phyloP scores from a whole-genome alignment of 768 basidiomycete species.

The Saitozyma sp. region DNA sequence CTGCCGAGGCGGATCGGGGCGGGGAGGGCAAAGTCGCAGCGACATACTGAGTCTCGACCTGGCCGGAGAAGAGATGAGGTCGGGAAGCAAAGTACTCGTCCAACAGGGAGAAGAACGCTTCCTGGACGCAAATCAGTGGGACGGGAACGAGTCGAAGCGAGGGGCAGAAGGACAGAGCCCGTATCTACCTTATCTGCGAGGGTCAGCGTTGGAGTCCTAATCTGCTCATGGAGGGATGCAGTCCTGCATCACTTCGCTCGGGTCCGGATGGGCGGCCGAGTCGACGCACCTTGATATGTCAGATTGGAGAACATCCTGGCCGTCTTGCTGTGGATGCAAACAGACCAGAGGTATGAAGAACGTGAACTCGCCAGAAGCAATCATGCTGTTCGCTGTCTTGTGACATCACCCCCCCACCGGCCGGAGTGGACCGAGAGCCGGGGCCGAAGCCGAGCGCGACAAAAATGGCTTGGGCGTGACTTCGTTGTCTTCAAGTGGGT shows the following conservation, averaged over 20 bases:
- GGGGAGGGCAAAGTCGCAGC: constrained; percentile 10
- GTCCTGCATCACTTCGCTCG: neutral
- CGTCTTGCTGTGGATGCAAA: neutral
- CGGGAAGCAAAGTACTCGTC: constrained; percentile 48
- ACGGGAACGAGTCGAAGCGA: too few relatives aligned
- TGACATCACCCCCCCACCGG: too few relatives aligned
- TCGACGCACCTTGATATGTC: constrained; percentile 33
- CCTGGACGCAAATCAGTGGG: constrained; percentile 12
- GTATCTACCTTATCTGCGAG: constrained; percentile 11
- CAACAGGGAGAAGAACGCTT: constrained; percentile 46
- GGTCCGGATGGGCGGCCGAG: neutral
- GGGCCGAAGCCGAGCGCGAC: too few relatives aligned
- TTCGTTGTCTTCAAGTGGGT: too few relatives aligned
- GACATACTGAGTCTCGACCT: constrained; percentile 1
- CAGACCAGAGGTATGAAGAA: too few relatives aligned
- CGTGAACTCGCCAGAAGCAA: too few relatives aligned
- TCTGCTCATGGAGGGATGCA: neutral
- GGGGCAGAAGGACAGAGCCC: neutral
- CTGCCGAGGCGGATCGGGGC: constrained; percentile 5
- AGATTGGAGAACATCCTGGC: constrained; percentile 37
- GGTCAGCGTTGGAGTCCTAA: neutral
- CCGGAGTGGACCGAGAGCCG: too few relatives aligned
- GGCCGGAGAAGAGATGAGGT: constrained; percentile 26
- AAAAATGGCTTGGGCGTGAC: too few relatives aligned
- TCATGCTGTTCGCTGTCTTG: too few relatives aligned